Evolutionary conservation across 768 basidiomycete genomes (phyloP), one percentile per base, ranked within the genome.

Genomic region (Pleurotus pulmonarius): DNA sequence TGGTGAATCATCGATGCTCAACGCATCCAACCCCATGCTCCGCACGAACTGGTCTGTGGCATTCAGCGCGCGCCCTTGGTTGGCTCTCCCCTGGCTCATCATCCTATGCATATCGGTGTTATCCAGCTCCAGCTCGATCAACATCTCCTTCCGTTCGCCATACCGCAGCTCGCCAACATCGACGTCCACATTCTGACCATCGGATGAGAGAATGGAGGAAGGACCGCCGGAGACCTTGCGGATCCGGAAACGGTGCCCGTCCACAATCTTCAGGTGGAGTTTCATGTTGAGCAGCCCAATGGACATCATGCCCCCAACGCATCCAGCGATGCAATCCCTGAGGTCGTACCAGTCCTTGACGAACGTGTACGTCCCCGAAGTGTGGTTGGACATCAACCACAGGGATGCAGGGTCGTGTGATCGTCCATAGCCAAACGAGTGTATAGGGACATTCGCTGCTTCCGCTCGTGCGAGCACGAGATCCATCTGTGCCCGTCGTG

Each of bases 351-450:
- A 98, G 67, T 97, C 96, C 72, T 91, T 92, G 59, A 98, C 94
- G 64, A 97, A 99, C 3, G 95, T 98, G 74, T 98, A 98, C 25
- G 94, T 97, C 22, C 97, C 97, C 60, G 85, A 85, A 2, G 97
- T 98, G 69, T 98, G 94, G 70, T 98, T 98, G 8, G 95, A 98
- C 82, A 99, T 95, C 46, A 98, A 85, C 97, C 97, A 98, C 34
- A 99, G 82, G 5, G 94, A 96, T 12, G 93, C 93, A 15, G 97
- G 97, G 69, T 98, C 97, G 67, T 98, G 97, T 13, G 93, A 91
- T 58, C 92, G 90, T 24, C 95, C 96, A 65, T 96, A 99, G 51
- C 97, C 97, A 61, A 99, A 89, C 3, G 95, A 90, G 69, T 99
- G 96, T 55, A 99, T 97, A 3, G 97, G 95, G 22, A 97, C 86